Conservation (phyloP, 192 early-diverging fungal species). For the Funneliformis geosporum region DNA sequence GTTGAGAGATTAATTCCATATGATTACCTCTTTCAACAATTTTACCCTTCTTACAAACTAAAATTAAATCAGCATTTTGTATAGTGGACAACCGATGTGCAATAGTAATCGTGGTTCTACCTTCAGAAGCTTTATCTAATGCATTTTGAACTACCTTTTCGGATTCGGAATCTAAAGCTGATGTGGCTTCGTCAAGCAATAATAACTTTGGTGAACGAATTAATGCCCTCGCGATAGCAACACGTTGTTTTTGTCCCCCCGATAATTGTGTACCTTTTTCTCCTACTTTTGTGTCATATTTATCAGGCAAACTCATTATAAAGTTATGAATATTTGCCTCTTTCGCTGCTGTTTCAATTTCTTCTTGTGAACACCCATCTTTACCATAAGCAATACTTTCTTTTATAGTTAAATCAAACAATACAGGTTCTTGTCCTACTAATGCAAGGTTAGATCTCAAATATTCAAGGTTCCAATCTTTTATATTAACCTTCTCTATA, state of each 20-base stretch:
- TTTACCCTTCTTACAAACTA: slow-evolving; percentile 70
- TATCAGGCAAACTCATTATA: slow-evolving; percentile 55
- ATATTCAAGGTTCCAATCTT: slow-evolving; percentile 59
- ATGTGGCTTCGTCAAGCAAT: slow-evolving; percentile 80
- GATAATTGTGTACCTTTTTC: slow-evolving; percentile 59
- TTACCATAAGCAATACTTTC: slow-evolving; percentile 84
- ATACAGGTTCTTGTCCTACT: slow-evolving; percentile 88
- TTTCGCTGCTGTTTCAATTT: slow-evolving; percentile 56
- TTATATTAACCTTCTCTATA: slow-evolving; percentile 62
- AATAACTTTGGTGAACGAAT: slow-evolving; percentile 81
- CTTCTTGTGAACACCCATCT: slow-evolving; percentile 44
- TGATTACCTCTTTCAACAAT: slow-evolving; percentile 65
- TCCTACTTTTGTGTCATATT: slow-evolving; percentile 65
- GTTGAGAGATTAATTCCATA: slow-evolving; percentile 53
- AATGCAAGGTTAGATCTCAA: slow-evolving; percentile 74
- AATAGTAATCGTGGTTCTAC: slow-evolving; percentile 70
- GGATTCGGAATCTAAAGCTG: slow-evolving; percentile 65
- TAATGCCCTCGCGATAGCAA: slow-evolving; percentile 86
- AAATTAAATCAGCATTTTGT: slow-evolving; percentile 67
- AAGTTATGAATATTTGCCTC: slow-evolving; percentile 68
- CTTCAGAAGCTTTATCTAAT: slow-evolving; percentile 61
- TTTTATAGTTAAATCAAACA: slow-evolving; percentile 81
- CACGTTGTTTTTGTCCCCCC: slow-evolving; percentile 75
- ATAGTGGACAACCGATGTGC: slow-evolving; percentile 74
- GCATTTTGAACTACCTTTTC: slow-evolving; percentile 69